These are phyloP conservation scores for Pilatotrama ljubarskyi DNA, from an alignment of 768 basidiomycete species.

Conservation along the genomic window DNA sequence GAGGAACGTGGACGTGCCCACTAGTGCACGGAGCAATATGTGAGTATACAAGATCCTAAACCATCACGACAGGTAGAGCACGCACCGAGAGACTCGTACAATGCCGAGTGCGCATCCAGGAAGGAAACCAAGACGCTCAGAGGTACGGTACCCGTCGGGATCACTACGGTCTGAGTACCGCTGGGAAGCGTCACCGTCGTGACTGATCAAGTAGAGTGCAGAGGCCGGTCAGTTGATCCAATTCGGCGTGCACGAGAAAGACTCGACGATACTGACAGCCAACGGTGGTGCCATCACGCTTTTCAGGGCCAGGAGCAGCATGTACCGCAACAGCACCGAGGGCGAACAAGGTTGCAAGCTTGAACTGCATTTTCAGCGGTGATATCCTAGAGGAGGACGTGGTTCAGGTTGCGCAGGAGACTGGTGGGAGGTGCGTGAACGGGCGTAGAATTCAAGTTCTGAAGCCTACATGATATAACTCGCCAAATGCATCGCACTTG, in stretches of 20 bases:
- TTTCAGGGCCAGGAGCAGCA: neutral
- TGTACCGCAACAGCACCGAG: neutral
- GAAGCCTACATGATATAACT: too few relatives aligned
- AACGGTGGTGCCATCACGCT: neutral
- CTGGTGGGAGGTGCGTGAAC: too few relatives aligned
- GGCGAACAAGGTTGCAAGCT: neutral
- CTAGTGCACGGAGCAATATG: neutral
- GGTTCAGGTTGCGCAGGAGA: too few relatives aligned
- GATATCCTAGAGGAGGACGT: too few relatives aligned
- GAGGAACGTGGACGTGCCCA: constrained; percentile 2
- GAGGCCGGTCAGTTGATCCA: too few relatives aligned
- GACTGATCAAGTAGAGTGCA: neutral
- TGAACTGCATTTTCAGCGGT: neutral
- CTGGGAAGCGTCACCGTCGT: neutral
- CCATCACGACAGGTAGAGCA: too few relatives aligned
- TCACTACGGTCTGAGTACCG: neutral
- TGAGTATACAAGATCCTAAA: too few relatives aligned
- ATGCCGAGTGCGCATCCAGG: constrained; percentile 2
- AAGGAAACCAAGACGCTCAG: neutral
- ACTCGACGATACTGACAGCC: constrained; percentile 4
- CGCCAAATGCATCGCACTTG: too few relatives aligned
- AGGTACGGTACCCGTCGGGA: neutral
- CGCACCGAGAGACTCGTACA: neutral
- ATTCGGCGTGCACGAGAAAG: too few relatives aligned
- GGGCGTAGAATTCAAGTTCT: too few relatives aligned